Conservation (phyloP, 129 eudicot genomes). For the Kitagawia praeruptora region DNA sequence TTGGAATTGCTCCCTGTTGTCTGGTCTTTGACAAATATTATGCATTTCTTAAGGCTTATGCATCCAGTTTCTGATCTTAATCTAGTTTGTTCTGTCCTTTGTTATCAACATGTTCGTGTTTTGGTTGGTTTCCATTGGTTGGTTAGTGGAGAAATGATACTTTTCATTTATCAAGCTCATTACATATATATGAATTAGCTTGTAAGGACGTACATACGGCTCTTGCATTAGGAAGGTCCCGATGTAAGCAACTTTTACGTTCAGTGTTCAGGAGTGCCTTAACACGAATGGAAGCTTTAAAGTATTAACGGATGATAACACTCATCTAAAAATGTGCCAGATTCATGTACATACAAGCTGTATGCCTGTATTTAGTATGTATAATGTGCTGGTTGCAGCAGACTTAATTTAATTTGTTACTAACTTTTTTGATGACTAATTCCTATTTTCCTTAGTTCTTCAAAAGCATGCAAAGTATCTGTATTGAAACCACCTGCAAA, state of each 20-base stretch:
- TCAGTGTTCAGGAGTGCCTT: neutral
- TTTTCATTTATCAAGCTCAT: neutral
- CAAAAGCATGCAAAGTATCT: conserved; percentile 64
- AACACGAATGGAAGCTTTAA: neutral
- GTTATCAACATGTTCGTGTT: too few species aligned
- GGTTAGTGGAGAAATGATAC: neutral
- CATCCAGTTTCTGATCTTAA: too few species aligned
- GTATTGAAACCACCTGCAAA: conserved; percentile 91
- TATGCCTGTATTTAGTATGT: neutral
- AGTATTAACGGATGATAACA: neutral
- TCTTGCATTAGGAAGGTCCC: neutral
- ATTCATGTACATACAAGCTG: neutral
- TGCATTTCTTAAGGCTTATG: too few species aligned
- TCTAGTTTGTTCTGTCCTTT: too few species aligned
- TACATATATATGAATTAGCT: neutral
- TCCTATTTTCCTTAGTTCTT: conserved; percentile 51
- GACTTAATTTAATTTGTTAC: neutral
- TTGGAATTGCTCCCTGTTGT: too few species aligned
- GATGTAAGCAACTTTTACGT: neutral
- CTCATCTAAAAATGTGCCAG: neutral
- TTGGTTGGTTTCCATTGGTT: too few species aligned
- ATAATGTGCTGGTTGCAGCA: neutral
- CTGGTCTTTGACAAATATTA: too few species aligned
- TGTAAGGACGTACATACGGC: neutral
- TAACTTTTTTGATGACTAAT: conserved; percentile 13